Conservation (phyloP, 2,329 filamentous ascomycete genomes). For the Fusarium coicis region DNA sequence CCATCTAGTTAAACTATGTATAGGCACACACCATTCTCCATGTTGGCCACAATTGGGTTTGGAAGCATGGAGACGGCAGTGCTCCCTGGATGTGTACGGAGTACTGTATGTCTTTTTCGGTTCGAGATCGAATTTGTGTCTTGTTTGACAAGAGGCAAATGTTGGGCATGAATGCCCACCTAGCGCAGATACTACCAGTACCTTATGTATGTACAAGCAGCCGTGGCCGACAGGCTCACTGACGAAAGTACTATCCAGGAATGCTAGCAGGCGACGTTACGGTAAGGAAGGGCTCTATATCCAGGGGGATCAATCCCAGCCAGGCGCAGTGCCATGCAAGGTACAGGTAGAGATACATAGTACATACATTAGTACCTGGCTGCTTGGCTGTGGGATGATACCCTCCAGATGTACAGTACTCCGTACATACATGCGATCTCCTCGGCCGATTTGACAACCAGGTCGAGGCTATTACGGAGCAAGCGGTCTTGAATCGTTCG, state of each 20-base stretch:
- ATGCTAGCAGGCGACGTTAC: constrained; percentile 33
- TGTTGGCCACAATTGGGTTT: neutral
- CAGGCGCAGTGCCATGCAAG: constrained; percentile 7
- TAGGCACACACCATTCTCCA: neutral
- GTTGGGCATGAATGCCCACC: constrained; percentile 36
- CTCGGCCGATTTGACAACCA: constrained; percentile 37
- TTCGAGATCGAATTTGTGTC: constrained; percentile 11
- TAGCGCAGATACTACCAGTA: constrained; percentile 1
- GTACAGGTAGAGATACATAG: constrained; percentile 12
- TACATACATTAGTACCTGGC: neutral
- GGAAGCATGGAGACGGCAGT: neutral
- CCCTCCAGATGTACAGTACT: constrained; percentile 1
- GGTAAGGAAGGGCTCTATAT: constrained; percentile 1
- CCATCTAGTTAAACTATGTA: neutral
- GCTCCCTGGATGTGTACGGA: neutral
- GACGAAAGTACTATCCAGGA: constrained; percentile 27
- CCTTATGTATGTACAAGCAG: constrained; percentile 1
- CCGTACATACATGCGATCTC: constrained; percentile 17
- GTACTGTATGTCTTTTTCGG: neutral
- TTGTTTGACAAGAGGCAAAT: constrained; percentile 28
- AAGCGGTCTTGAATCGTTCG: constrained; percentile 26
- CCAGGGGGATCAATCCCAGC: constrained; percentile 13
- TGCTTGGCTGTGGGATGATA: constrained; percentile 4
- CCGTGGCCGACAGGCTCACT: constrained; percentile 18
- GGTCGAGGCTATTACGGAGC: constrained; percentile 16